Evolutionary conservation across 2,329 filamentous ascomycete species (phyloP).

Genomic region (Alternaria incomplexa): DNA sequence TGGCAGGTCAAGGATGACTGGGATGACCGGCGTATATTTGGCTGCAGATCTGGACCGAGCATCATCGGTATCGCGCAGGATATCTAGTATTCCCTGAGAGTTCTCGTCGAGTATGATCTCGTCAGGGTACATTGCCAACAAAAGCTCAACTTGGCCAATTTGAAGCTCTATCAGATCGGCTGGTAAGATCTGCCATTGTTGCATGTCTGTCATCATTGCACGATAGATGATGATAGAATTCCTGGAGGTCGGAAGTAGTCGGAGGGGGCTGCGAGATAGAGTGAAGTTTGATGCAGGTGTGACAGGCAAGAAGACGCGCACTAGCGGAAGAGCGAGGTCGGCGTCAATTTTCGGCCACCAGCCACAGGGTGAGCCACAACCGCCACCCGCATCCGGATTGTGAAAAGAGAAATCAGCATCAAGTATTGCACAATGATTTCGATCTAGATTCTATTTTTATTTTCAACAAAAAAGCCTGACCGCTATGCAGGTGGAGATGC

Average conservation of each 20-base stretch:
- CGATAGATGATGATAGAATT: background rate
- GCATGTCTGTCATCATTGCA: background rate
- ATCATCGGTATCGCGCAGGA: slow-evolving; percentile 11
- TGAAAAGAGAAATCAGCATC: background rate
- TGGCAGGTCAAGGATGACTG: slow-evolving; percentile 17
- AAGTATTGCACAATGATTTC: background rate
- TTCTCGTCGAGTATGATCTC: slow-evolving; percentile 21
- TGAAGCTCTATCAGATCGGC: slow-evolving; percentile 34
- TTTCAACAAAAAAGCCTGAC: background rate
- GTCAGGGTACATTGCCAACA: slow-evolving; percentile 38
- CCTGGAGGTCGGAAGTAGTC: background rate
- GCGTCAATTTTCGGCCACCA: slow-evolving; percentile 12
- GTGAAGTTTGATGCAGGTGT: background rate
- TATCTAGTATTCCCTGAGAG: slow-evolving; percentile 12
- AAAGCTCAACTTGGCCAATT: slow-evolving; percentile 36
- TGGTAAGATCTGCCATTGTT: slow-evolving; percentile 28
- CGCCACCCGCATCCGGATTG: background rate
- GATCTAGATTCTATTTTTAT: background rate
- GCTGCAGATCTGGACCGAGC: background rate
- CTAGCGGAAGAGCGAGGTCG: slow-evolving; percentile 1
- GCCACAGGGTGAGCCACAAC: slow-evolving; percentile 4
- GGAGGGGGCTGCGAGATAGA: background rate
- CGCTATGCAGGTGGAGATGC: background rate
- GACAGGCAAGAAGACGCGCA: background rate
- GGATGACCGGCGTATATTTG: slow-evolving; percentile 12